A percentile compares a stretch with the other conserved stretches of the same genome.
phyloP scores from a whole-genome alignment of 805 yeast genomes.

The Spathaspora passalidarum region DNA sequence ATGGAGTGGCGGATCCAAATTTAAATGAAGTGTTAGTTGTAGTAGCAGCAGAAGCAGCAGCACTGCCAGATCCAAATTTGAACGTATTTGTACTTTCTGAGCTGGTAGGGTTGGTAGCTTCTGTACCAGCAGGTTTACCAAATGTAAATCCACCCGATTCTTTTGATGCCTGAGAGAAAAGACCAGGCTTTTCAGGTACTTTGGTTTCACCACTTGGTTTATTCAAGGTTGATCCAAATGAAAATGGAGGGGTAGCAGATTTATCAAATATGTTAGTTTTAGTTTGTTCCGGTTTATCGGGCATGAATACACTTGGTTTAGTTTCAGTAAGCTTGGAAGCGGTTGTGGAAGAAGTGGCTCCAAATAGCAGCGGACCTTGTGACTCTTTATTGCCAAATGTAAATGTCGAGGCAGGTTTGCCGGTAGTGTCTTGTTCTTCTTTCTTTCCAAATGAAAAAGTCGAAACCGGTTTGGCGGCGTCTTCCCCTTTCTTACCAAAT shows the following conservation, averaged over 20 bases:
- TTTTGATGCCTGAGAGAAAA: background rate
- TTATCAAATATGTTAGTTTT: background rate
- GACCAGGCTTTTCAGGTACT: slow-evolving; percentile 5
- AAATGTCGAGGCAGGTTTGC: background rate
- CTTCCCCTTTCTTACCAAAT: background rate
- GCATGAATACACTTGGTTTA: background rate
- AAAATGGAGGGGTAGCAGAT: slow-evolving; percentile 7
- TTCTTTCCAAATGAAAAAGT: background rate
- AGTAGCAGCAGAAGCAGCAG: background rate
- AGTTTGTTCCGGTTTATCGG: background rate
- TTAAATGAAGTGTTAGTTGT: background rate
- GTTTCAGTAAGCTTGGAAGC: background rate
- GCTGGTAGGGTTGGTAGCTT: background rate
- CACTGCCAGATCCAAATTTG: slow-evolving; percentile 3
- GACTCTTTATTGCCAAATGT: background rate
- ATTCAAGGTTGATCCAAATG: slow-evolving; percentile 14
- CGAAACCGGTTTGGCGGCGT: background rate
- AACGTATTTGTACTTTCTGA: slow-evolving; percentile 6
- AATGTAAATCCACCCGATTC: slow-evolving; percentile 9
- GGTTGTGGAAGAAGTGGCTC: too few species aligned
- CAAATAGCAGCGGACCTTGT: background rate
- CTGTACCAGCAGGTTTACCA: slow-evolving; percentile 7
- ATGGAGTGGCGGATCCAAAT: background rate
- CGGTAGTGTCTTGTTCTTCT: background rate
- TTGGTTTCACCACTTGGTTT: slow-evolving; percentile 3